These are phyloP conservation scores for Monilinia fructigena DNA, from an alignment of 2,329 filamentous ascomycete species.

Conservation along the genomic window DNA sequence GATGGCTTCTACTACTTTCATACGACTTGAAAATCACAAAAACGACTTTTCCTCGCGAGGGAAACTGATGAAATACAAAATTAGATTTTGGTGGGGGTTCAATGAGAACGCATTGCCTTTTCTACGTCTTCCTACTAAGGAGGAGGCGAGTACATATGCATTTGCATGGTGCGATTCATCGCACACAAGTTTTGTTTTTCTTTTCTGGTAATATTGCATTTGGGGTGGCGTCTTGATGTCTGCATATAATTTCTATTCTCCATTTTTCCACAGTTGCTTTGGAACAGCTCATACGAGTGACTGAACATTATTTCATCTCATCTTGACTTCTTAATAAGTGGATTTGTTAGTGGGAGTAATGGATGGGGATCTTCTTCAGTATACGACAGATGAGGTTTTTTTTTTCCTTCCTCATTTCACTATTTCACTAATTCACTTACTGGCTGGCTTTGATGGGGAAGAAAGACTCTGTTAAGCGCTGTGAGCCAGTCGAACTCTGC, in stretches of 20 bases:
- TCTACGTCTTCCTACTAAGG: conserved; percentile 28
- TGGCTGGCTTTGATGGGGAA: conserved; percentile 1
- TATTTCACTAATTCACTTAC: conserved; percentile 16
- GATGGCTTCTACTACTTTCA: conserved; percentile 26
- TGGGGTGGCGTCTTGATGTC: conserved; percentile 37
- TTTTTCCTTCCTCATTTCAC: conserved; percentile 16
- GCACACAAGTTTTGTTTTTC: conserved; percentile 33
- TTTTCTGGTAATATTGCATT: conserved; percentile 40
- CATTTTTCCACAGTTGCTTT: conserved; percentile 17
- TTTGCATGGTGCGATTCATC: conserved; percentile 26
- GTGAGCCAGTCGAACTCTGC: conserved; percentile 33
- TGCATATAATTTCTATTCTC: conserved; percentile 38
- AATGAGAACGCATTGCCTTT: conserved; percentile 29
- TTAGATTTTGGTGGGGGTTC: conserved; percentile 36
- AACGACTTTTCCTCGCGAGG: conserved; percentile 28
- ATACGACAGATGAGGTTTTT: conserved; percentile 28
- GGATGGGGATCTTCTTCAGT: conserved; percentile 28
- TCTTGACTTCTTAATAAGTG: conserved; percentile 22
- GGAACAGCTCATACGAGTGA: conserved; percentile 18
- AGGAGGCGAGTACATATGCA: conserved; percentile 36
- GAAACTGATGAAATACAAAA: conserved; percentile 37
- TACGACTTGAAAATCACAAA: conserved; percentile 26
- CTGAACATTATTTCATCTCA: conserved; percentile 24
- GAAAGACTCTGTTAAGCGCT: conserved; percentile 25
- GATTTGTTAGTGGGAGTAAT: conserved; percentile 23